Evolutionary conservation across 192 early-diverging fungal genomes (phyloP), one percentile per base, ranked within the genome.

Genomic region (Backusella tarrabulga): DNA sequence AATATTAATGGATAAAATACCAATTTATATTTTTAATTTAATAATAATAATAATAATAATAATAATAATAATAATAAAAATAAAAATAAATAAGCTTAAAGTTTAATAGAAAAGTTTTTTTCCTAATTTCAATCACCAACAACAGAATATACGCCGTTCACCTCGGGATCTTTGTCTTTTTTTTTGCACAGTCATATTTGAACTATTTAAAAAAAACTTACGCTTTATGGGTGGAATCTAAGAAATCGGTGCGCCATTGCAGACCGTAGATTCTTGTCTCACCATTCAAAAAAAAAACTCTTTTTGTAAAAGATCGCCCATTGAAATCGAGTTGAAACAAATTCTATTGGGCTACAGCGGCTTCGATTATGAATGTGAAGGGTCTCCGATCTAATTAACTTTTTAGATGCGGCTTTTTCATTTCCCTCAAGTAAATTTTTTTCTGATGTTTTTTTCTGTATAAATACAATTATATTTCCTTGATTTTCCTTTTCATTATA

Each of bases 331-430:
- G 8, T 35, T n/a, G 67, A 68, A 36, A 68, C 67, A n/a, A 12
- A 70, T 38, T 68, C 23, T 9, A 70, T 70, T 70, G 68, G 68
- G 38, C 12, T 38, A 40, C n/a, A 38, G n/a, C 3, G 17, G 35
- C 68, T 70, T 70, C 35, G 68, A 70, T 70, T 70, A 70, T 70
- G 19, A 70, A 40, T 23, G 15, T 17, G 23, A 63, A 63, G 23
- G 34, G 68, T 70, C 68, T 70, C 68, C 68, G 68, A 70, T 70
- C 68, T 23, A 70, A 70, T n/a, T 70, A 12, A 9, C n/a, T 23
- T 9, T 54, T 11, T 26, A 60, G 56, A 60, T 60, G 56, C n/a
- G 56, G 56, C 56, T 60, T 60, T 60, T 63, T 63, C 56, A 23
- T 63, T 63, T 63, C 23, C n/a, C 54, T 23, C n/a, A 21, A 60